These are phyloP conservation scores for Reutealis trisperma DNA, from an alignment of 345 rosid genomes.

Conservation along the genomic window DNA sequence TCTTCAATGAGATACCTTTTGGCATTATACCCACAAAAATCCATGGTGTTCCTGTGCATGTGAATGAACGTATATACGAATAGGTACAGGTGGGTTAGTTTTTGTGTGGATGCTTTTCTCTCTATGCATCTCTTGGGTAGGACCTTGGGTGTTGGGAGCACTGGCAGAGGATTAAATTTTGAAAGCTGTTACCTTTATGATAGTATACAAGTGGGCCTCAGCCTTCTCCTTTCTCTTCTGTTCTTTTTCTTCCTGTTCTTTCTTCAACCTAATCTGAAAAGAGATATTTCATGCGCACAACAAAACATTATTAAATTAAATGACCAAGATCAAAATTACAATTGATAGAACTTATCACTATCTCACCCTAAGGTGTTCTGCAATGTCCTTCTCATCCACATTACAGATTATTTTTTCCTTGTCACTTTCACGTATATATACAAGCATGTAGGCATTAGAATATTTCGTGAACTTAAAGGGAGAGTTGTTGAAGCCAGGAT, in stretches of 20 bases:
- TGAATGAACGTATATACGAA: background rate
- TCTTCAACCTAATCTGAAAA: slow-evolving; percentile 78
- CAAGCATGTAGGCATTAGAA: slow-evolving; percentile 99
- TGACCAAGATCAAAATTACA: background rate
- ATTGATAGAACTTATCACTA: slow-evolving; percentile 10
- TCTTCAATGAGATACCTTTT: background rate
- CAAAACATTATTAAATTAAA: background rate
- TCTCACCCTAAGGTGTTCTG: slow-evolving; percentile 91
- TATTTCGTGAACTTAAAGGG: slow-evolving; percentile 89
- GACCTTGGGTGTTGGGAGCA: background rate
- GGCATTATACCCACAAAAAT: background rate
- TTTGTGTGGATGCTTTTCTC: background rate
- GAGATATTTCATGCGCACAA: background rate
- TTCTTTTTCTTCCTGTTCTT: slow-evolving; percentile 96
- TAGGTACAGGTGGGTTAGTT: background rate
- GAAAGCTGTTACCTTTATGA: slow-evolving; percentile 64
- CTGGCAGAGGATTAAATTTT: background rate
- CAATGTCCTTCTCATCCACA: slow-evolving; percentile 97
- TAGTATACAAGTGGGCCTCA: slow-evolving; percentile 86
- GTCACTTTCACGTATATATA: slow-evolving; percentile 95
- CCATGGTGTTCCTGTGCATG: background rate
- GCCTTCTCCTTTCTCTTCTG: slow-evolving; percentile 90
- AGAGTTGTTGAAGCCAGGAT: slow-evolving; percentile 92
- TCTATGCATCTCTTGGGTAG: background rate
- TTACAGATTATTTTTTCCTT: slow-evolving; percentile 93